phyloP scores from a whole-genome alignment of 176 grass and related monocot genomes.

The Elaeis guineensis region DNA sequence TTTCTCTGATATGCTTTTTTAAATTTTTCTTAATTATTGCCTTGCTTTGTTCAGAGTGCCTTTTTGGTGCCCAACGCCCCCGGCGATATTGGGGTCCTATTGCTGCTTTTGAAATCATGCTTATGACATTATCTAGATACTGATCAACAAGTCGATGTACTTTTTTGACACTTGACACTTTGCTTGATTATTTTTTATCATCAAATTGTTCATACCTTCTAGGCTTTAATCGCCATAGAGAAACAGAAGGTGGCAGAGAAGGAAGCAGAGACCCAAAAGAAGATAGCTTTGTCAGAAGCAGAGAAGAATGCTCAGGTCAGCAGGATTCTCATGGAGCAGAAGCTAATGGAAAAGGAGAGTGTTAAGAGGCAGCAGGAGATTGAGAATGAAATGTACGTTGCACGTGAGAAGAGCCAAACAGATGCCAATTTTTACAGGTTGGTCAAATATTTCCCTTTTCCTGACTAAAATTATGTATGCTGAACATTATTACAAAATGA shows the following conservation, averaged over 20 bases:
- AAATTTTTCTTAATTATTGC: too few species aligned
- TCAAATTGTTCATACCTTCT: conserved; percentile 1
- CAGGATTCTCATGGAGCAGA: conserved; percentile 94
- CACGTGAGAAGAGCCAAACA: conserved; percentile 66
- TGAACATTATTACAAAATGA: neutral
- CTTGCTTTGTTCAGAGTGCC: too few species aligned
- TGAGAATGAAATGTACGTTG: conserved; percentile 92
- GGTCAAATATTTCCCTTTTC: conserved; percentile 3
- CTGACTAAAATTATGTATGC: too few species aligned
- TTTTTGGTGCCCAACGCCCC: too few species aligned
- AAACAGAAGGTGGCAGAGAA: conserved; percentile 97
- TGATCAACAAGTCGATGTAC: too few species aligned
- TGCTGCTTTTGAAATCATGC: too few species aligned
- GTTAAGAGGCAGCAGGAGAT: conserved; percentile 83
- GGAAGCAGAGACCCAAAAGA: conserved; percentile 96
- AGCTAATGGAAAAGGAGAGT: conserved; percentile 86
- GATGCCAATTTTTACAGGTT: conserved; percentile 87
- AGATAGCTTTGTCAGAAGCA: conserved; percentile 92
- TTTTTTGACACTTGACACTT: too few species aligned
- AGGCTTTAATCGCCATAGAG: conserved; percentile 84
- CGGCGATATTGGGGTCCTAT: too few species aligned
- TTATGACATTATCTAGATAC: too few species aligned
- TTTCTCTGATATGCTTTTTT: too few species aligned
- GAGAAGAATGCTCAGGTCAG: conserved; percentile 97
- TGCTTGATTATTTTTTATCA: too few species aligned